Evolutionary conservation across 2,329 filamentous ascomycete genomes (phyloP), one percentile per base, ranked within the genome.

Genomic region (Fusarium sp.): DNA sequence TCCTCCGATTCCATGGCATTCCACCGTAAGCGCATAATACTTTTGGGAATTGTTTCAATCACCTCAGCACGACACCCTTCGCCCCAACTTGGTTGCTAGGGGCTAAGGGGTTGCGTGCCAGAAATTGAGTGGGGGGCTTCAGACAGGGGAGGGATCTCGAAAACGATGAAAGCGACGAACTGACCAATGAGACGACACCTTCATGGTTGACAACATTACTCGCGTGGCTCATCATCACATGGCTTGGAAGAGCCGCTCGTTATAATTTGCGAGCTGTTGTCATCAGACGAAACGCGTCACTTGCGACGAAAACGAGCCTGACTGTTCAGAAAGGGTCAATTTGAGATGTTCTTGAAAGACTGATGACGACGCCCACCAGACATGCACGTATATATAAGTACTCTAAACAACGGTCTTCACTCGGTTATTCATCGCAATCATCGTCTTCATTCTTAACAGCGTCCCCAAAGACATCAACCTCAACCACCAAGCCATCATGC

Each of bases 381-480:
- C 27, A 5, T 11, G 24, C 27, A 8, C 0, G 1, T 8, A 2
- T 20, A 20, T 52, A 52, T 13, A 52, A 6, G 24, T 31, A 29
- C 2, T 13, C 6, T 7, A 6, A 10, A 8, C 10, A 5, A 4
- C 2, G 3, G 6, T 1, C 24, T 52, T 8, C 2, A n/a, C 3
- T 10, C 7, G 16, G 4, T 9, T 24, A 1, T 11, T 29, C 16
- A 52, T 50, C 4, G 11, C n/a, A 24, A 52, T 13, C 18, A 11
- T n/a, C 16, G 2, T 8, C 3, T 29, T 29, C 6, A 29, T 13
- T n/a, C 2, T 31, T 8, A 13, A n/a, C 6, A 52, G 3, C 24
- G 3, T 13, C 14, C 10, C 48, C 2, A n/a, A 14, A n/a, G 0
- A 5, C 0, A 13, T n/a, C 22, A 18, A 48, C 0, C 4, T 11